Percentiles rank a stretch among this genome's conserved stretches.
phyloP scores from a whole-genome alignment of 106 monocot genomes.

The Iris macrosiphon region DNA sequence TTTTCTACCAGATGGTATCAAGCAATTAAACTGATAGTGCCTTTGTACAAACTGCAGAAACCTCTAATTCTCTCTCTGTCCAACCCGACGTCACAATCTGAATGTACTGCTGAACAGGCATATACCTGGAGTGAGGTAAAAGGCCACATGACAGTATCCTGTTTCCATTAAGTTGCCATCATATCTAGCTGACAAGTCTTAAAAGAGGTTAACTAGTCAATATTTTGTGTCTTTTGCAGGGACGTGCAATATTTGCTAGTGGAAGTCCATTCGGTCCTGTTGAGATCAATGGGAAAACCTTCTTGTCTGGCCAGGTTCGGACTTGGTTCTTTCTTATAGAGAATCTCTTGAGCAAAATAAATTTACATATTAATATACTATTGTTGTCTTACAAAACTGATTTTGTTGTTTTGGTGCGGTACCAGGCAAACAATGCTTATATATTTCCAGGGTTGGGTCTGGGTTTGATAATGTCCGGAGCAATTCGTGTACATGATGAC shows the following conservation, averaged over 20 bases:
- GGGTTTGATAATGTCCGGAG: conserved; percentile 82
- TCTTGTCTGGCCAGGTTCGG: conserved; percentile 69
- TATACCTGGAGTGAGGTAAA: conserved; percentile 88
- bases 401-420: background rate
- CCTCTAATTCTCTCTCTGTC: conserved; percentile 87
- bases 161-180: background rate
- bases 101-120: conserved; percentile 91
- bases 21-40: too few relatives aligned
- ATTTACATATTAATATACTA: background rate
- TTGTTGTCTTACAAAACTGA: background rate
- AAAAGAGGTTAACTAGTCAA: background rate
- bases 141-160: background rate
- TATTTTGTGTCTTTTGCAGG: conserved; percentile 28
- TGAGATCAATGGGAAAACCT: conserved; percentile 59
- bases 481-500: conserved; percentile 89
- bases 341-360: too few relatives aligned
- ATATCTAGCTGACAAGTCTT: background rate
- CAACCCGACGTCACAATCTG: conserved; percentile 91
- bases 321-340: background rate
- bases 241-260: conserved; percentile 83
- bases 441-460: conserved; percentile 92
- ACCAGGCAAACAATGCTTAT: conserved; percentile 83
- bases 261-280: conserved; percentile 89
- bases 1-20: too few relatives aligned
- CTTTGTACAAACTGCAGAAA: conserved; percentile 32